Evolutionary conservation across 2,329 filamentous ascomycete species (phyloP), one percentile per base, ranked within the genome.

Genomic region (Dactylellina sp.): DNA sequence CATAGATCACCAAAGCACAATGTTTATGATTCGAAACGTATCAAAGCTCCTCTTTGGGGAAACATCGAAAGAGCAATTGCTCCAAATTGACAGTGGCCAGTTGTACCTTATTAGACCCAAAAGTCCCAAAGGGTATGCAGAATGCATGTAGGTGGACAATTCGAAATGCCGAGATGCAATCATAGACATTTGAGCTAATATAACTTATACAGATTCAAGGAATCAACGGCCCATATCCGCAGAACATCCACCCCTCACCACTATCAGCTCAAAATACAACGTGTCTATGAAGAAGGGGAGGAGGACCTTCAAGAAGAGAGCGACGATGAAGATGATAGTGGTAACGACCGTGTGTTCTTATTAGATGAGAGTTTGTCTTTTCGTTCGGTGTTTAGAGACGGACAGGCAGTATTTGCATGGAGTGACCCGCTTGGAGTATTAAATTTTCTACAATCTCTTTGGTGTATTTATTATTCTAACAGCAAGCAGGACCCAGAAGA

Each of bases 221-320:
- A 99, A 88, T 91, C 93, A 40, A 91, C 92, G 50, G 92, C 94
- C 60, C 92, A 90, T 76, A 96, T 99, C 79, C 90, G 96, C 76
- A 89, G 92, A 76, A 98, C 95, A 14, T 93, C 91, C 18, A 93
- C 97, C 81, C 93, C 98, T 61, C 97, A 91, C 79, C 93, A 99
- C 79, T 99, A 98, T 81, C 95, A 99, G 81, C 91, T 99, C 11
- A 94, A 98, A 42, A 88, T 98, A 44, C 95, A 99, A 81, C 88
- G 95, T 74, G 94, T 94, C 71, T 99, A 96, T 84, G 95, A 99
- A 80, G 95, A 99, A 82, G 95, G 95, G 64, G 95, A 99, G 80
- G 94, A 93, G 76, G 94, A 98, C 79, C 86, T 95, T 20, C 83
- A 97, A 44, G 93, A 97, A 44, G 93, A 97, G 78, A 94, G 97